phyloP scores from a whole-genome alignment of 352 stramenopile genomes.

The Phytophthora pistaciae region DNA sequence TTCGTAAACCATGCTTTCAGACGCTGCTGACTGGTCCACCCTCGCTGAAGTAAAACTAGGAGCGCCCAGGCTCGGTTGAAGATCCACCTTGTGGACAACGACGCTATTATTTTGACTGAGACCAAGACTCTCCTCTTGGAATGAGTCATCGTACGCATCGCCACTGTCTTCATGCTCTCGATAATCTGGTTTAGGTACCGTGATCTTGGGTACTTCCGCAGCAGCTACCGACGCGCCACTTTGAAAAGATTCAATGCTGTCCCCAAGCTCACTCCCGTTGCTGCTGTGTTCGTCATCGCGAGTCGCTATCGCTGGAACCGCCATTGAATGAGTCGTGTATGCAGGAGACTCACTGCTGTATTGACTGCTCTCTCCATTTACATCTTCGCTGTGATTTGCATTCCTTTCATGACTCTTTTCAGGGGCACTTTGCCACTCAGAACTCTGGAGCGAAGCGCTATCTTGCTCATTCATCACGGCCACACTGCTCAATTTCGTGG shows the following conservation, averaged over 20 bases:
- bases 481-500: background rate
- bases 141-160: conserved; percentile 26
- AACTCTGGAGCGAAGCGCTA: conserved; percentile 1
- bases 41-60: background rate
- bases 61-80: background rate
- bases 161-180: conserved; percentile 16
- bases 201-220: background rate
- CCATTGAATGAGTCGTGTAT: background rate
- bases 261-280: conserved; percentile 6
- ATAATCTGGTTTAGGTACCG: background rate
- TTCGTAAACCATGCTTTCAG: conserved; percentile 58
- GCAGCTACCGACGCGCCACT: conserved; percentile 5
- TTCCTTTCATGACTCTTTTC: background rate
- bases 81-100: conserved; percentile 21
- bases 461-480: background rate
- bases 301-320: background rate
- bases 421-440: background rate
- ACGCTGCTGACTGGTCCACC: conserved; percentile 20
- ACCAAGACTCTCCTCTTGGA: conserved; percentile 36
- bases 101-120: conserved; percentile 42
- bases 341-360: conserved; percentile 4
- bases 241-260: conserved; percentile 29
- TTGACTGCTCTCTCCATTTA: conserved; percentile 10
- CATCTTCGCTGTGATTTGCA: background rate
- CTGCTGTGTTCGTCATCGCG: conserved; percentile 9